Conservation (phyloP, 495 filamentous ascomycete genomes). For the Immersiella caudata region DNA sequence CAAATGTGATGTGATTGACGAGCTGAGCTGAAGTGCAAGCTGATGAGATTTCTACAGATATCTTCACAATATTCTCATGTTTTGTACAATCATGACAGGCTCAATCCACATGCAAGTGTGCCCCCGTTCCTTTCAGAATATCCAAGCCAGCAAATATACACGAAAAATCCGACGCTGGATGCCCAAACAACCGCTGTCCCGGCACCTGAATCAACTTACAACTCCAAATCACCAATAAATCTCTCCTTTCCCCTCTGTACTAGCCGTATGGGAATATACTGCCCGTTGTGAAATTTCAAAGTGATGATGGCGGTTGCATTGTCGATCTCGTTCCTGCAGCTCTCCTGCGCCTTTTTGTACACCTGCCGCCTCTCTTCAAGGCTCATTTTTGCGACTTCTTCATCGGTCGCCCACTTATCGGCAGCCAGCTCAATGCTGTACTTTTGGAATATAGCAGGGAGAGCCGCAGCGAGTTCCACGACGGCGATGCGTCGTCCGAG, state of each 20-base stretch:
- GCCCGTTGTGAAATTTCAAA: slow-evolving; percentile 58
- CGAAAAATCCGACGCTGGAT: neutral
- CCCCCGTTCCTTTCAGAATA: too few species aligned
- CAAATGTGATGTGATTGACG: neutral
- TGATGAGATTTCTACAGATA: neutral
- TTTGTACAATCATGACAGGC: neutral
- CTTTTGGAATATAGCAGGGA: slow-evolving; percentile 65
- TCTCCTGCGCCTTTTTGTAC: slow-evolving; percentile 57
- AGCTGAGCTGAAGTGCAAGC: neutral
- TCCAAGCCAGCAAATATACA: too few species aligned
- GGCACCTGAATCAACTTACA: slow-evolving; percentile 14
- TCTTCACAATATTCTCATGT: neutral
- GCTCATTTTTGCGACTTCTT: slow-evolving; percentile 60
- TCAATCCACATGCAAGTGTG: too few species aligned
- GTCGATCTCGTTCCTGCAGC: slow-evolving; percentile 48
- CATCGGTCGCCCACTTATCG: slow-evolving; percentile 60
- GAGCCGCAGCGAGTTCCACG: slow-evolving; percentile 71
- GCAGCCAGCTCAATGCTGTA: slow-evolving; percentile 70
- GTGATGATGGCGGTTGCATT: slow-evolving; percentile 60
- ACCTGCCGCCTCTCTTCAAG: slow-evolving; percentile 48
- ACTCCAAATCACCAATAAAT: slow-evolving; percentile 51
- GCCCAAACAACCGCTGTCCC: neutral
- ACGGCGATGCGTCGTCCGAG: slow-evolving; percentile 73
- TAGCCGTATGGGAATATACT: slow-evolving; percentile 60
- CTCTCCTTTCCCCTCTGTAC: slow-evolving; percentile 65